Evolutionary conservation across 345 rosid species (phyloP), one percentile per base, ranked within the genome.

Genomic region (Erodium maritimum): DNA sequence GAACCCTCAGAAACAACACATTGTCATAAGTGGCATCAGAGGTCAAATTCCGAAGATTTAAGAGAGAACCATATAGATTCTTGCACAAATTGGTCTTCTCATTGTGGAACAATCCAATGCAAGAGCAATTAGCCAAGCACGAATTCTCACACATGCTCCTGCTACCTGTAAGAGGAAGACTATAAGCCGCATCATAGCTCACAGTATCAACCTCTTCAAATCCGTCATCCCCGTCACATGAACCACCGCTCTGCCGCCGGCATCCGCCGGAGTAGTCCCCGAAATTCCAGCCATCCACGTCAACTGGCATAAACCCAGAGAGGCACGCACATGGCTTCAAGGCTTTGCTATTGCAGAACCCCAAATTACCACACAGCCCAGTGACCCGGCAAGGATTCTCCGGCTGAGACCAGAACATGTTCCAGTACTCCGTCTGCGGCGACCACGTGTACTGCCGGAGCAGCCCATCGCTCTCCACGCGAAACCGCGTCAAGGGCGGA

Each of bases 111-210:
- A 85, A 75, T 20, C 87, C 95, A 19, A 79, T 64, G 67, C 96
- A 89, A 48, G 87, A 89, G 67, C 89, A 76, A 64, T 81, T 80
- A 17, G 67, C 61, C 62, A 84, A 61, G 56, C 96, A 89, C 21
- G 61, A 66, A 21, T 63, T 75, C 71, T 72, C 75, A 55, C 94
- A 86, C 19, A 42, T 50, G 60, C 77, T 78, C 70, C 68, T 71
- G 58, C 75, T 72, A 22, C 74, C 84, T 17, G 60, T 61, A 63
- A 64, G 72, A 59, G 74, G 52, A 52, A 64, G 55, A 34, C 56
- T 52, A 2, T 21, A 48, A 0, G 77, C 76, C 42, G 84, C 85
- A 5, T 77, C 81, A 69, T 65, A 81, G 12, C 57, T 54, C 10
- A 83, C 55, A 50, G 67, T 68, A 66, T 80, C 85, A 19, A 76